Conservation (phyloP, 805 yeast species). For the Yamadazyma scolyti region DNA sequence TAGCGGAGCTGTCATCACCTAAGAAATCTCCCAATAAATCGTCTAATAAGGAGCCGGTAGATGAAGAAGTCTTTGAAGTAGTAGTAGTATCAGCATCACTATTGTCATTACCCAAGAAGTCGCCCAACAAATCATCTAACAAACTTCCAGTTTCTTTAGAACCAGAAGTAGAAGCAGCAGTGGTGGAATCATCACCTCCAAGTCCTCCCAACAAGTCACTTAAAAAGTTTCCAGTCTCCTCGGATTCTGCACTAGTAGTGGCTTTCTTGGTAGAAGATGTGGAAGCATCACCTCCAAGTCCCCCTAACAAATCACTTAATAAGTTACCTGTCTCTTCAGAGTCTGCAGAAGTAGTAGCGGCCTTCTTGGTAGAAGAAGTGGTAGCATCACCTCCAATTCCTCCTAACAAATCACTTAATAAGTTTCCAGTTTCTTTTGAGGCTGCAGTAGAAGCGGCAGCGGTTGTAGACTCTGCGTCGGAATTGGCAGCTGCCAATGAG, state of each 20-base stretch:
- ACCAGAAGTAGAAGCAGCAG: conserved; percentile 8
- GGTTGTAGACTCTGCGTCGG: conserved; percentile 1
- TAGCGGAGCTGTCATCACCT: conserved; percentile 6
- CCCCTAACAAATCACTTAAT: conserved; percentile 1
- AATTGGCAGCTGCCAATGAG: conserved; percentile 2
- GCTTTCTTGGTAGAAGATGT: conserved; percentile 1
- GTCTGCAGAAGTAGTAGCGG: conserved; percentile 1
- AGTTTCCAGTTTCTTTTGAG: conserved; percentile 1
- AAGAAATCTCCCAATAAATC: conserved; percentile 8
- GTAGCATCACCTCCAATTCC: neutral
- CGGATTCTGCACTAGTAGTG: conserved; percentile 2
- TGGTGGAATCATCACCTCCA: conserved; percentile 8
- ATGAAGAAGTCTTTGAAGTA: conserved; percentile 8
- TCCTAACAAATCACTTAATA: neutral
- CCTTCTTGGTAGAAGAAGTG: conserved; percentile 1
- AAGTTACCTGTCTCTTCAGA: conserved; percentile 1
- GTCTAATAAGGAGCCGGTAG: conserved; percentile 9
- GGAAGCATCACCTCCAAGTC: conserved; percentile 1
- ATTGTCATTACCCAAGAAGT: too few species aligned
- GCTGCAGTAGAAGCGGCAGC: conserved; percentile 1
- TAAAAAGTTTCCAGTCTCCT: conserved; percentile 7
- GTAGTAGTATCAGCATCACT: conserved; percentile 7
- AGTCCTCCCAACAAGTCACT: conserved; percentile 12
- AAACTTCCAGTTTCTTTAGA: conserved; percentile 4
- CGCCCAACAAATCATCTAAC: conserved; percentile 14